A percentile compares a stretch with the other conserved stretches of the same genome.
phyloP scores from a whole-genome alignment of 169 alveolate species.

The Eimeria necatrix region DNA sequence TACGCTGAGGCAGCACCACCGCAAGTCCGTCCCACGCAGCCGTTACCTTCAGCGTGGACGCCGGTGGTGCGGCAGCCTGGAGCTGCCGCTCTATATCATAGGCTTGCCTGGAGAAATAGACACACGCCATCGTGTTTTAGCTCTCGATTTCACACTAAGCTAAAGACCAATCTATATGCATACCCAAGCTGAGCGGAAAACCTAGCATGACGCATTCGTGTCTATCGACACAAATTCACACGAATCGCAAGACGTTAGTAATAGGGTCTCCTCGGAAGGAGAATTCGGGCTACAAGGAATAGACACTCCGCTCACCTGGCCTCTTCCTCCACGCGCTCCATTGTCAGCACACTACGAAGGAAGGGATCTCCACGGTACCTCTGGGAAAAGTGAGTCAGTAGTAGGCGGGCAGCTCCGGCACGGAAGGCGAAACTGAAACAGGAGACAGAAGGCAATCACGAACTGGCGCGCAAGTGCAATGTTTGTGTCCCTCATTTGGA shows the following conservation, averaged over 20 bases:
- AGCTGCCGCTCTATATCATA: conserved; percentile 73
- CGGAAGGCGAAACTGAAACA: conserved; percentile 83
- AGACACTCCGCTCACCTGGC: conserved; percentile 78
- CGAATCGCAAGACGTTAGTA: too few species aligned
- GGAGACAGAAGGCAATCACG: not conserved
- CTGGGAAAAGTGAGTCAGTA: conserved; percentile 89
- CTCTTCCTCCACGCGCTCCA: conserved; percentile 84
- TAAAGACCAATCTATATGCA: too few species aligned
- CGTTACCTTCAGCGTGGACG: conserved; percentile 23
- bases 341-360: conserved; percentile 79
- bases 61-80: not conserved
- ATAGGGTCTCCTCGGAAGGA: too few species aligned
- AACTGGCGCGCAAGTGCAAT: not conserved
- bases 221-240: too few species aligned
- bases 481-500: not conserved
- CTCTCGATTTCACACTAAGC: too few species aligned
- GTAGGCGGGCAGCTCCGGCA: conserved; percentile 82
- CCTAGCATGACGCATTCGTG: too few species aligned
- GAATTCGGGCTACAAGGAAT: too few species aligned
- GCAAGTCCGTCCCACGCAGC: conserved; percentile 77
- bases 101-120: conserved; percentile 30
- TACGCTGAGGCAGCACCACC: conserved; percentile 63
- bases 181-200: too few species aligned
- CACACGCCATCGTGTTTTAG: too few species aligned
- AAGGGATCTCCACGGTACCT: conserved; percentile 86